Evolutionary conservation across 148 eudicot genomes (phyloP).

Genomic region (Spergularia bocconei): DNA sequence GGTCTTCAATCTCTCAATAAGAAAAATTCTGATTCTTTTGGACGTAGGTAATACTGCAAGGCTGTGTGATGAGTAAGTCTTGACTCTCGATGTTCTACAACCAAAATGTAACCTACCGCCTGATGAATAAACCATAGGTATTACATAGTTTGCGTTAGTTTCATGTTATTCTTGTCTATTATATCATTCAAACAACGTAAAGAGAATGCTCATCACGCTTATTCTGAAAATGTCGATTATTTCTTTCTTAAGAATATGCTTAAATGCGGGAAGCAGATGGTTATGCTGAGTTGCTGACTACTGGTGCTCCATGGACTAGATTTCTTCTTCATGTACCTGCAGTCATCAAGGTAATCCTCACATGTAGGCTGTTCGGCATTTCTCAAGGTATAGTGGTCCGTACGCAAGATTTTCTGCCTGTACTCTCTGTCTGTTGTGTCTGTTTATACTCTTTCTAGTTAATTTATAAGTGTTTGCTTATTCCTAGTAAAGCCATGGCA

Average conservation of each 20-base stretch:
- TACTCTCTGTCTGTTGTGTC: neutral
- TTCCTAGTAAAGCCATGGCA: neutral
- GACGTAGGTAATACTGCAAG: neutral
- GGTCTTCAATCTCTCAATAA: neutral
- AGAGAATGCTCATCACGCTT: neutral
- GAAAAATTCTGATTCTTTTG: neutral
- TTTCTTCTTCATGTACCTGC: neutral
- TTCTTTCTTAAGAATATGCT: neutral
- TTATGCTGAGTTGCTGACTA: neutral
- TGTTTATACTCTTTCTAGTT: neutral
- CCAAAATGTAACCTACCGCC: too few relatives aligned
- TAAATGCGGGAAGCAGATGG: neutral
- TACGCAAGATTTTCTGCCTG: neutral
- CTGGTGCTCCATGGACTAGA: neutral
- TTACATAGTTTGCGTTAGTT: neutral
- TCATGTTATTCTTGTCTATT: neutral
- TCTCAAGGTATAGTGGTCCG: neutral
- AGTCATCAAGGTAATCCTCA: neutral
- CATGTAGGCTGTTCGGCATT: neutral
- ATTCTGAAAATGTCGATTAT: neutral
- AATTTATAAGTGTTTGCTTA: neutral
- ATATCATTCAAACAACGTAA: neutral
- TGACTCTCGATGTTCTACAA: too few relatives aligned
- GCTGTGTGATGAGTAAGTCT: neutral
- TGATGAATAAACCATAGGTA: neutral